phyloP scores from a whole-genome alignment of 495 filamentous ascomycete genomes.

The Peziza echinospora region DNA sequence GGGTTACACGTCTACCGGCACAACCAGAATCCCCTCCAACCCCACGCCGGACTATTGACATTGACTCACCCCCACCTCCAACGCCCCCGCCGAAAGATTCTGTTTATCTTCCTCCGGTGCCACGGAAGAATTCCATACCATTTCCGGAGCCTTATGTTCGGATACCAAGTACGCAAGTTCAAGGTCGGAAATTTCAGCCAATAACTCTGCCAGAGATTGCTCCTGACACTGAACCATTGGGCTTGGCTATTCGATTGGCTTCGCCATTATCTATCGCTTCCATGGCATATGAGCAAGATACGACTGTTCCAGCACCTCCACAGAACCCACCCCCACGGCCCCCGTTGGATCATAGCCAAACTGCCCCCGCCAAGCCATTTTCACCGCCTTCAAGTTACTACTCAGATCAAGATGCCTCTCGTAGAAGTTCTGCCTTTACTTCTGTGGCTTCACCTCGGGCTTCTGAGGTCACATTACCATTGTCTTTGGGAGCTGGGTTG shows the following conservation, averaged over 20 bases:
- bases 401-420: conserved; percentile 12
- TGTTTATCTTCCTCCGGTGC: conserved; percentile 14
- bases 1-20: neutral
- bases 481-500: neutral
- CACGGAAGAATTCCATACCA: conserved; percentile 10
- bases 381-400: conserved; percentile 17
- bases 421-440: conserved; percentile 11
- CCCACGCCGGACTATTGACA: conserved; percentile 15
- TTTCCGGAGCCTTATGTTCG: neutral
- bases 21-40: conserved; percentile 16
- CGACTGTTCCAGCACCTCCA: neutral
- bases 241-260: conserved; percentile 13
- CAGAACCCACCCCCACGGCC: conserved; percentile 1
- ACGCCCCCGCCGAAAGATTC: conserved; percentile 19
- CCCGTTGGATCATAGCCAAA: conserved; percentile 12
- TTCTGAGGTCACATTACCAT: neutral
- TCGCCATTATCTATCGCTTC: conserved; percentile 8
- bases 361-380: conserved; percentile 9
- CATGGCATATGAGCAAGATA: neutral
- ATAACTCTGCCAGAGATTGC: conserved; percentile 17
- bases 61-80: conserved; percentile 15
- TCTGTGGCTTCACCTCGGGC: neutral
- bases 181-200: conserved; percentile 13
- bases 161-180: conserved; percentile 1
- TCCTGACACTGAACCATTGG: conserved; percentile 17